Evolutionary conservation across 805 yeast species (phyloP).

Genomic region (Groenewaldozyma salmanticensis): DNA sequence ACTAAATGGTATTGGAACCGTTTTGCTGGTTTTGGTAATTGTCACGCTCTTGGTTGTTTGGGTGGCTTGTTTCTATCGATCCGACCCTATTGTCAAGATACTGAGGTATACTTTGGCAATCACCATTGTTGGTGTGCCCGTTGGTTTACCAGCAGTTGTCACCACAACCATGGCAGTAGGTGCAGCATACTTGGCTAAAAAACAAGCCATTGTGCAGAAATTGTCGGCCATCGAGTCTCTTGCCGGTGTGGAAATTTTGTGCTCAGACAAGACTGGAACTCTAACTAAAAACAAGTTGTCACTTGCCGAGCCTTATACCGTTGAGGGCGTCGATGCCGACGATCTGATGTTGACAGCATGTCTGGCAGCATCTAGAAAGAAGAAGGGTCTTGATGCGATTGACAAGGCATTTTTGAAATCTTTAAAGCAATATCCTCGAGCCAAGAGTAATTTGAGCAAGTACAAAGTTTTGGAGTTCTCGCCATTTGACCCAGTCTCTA

Average conservation of each 20-base stretch:
- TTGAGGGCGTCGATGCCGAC: slow-evolving; percentile 92
- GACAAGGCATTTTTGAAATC: slow-evolving; percentile 95
- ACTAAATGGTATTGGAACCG: slow-evolving; percentile 94
- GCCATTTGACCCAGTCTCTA: slow-evolving; percentile 96
- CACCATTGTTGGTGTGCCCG: slow-evolving; percentile 97
- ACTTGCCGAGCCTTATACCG: slow-evolving; percentile 94
- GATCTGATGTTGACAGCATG: slow-evolving; percentile 96
- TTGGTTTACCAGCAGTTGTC: slow-evolving; percentile 96
- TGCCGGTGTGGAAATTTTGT: slow-evolving; percentile 95
- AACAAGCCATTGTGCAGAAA: slow-evolving; percentile 94
- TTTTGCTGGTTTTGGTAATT: slow-evolving; percentile 79
- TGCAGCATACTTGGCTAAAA: slow-evolving; percentile 96
- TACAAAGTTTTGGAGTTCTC: slow-evolving; percentile 93
- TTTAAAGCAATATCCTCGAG: slow-evolving; percentile 79
- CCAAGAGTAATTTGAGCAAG: slow-evolving; percentile 84
- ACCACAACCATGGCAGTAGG: slow-evolving; percentile 99
- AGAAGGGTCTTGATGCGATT: slow-evolving; percentile 96
- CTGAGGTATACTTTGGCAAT: slow-evolving; percentile 89
- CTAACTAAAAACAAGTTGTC: slow-evolving; percentile 95
- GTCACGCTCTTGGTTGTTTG: slow-evolving; percentile 81
- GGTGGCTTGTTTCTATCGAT: slow-evolving; percentile 91
- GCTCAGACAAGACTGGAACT: slow-evolving; percentile 98
- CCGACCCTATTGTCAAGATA: slow-evolving; percentile 75
- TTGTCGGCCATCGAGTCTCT: slow-evolving; percentile 93
- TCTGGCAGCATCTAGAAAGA: slow-evolving; percentile 96